Base-by-base conservation (phyloP, 75 land plant genomes). In the Selaginella tamariscina region DNA sequence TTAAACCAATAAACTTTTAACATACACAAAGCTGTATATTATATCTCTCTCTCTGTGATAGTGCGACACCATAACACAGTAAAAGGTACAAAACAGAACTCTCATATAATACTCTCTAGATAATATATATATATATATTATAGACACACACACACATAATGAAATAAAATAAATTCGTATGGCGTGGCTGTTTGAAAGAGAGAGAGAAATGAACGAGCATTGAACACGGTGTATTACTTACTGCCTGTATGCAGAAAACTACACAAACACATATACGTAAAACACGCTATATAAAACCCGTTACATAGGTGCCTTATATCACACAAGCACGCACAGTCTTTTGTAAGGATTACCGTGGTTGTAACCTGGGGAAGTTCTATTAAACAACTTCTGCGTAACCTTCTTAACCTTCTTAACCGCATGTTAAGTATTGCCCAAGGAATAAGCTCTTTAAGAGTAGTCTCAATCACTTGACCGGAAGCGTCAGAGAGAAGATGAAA, bases 401-500 rank as follows among this genome's bases (percentile, higher is more conserved):
- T n/a, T n/a, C n/a, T n/a, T n/a, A n/a, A n/a, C n/a, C n/a, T n/a
- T n/a, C n/a, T n/a, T n/a, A n/a, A n/a, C n/a, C n/a, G n/a, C n/a
- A n/a, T n/a, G n/a, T n/a, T n/a, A n/a, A n/a, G n/a, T 56, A 93
- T 64, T 23, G 86, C 74, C 31, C 86, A 84, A 74, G 98, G 95
- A 72, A 93, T 77, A 65, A 93, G 72, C 73, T 86, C 85, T 55
- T 82, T 86, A 15, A 93, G 68, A 22, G 85, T 68, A 29, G 88
- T 85, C 32, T 86, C 98, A 29, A 89, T 95, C 32, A 93, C 98
- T 28, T 76, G 68, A 22, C 95, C 96, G 56, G 95, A 81, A 0
- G 98, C 88, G 77, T 93, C 98, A 33, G 84, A 86, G 13, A 86
- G 74, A 74, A 89, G 73, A 31, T 85, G 91, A 79, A 93, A 89